Conservation (phyloP, 495 filamentous ascomycete genomes). For the Lasiosphaeriaceae sp. region DNA sequence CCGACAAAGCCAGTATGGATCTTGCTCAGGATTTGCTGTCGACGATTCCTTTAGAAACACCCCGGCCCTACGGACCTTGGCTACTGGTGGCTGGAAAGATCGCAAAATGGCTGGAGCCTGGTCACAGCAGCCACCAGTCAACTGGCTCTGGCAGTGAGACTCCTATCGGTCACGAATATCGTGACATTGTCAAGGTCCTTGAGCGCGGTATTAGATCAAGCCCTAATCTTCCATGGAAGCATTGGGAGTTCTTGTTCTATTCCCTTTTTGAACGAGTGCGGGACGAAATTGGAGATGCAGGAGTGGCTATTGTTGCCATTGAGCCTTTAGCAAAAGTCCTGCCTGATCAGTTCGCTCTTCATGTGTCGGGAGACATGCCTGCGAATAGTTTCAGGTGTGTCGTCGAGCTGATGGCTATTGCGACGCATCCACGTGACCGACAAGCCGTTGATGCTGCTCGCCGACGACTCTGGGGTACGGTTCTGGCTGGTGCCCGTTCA, state of each 20-base stretch:
- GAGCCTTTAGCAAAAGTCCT: constrained; percentile 65
- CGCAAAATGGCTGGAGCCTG: constrained; percentile 25
- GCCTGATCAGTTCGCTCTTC: constrained; percentile 22
- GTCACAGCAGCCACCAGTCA: constrained; percentile 30
- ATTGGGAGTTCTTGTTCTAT: constrained; percentile 61
- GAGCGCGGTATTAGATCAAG: constrained; percentile 55
- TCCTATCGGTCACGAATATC: constrained; percentile 56
- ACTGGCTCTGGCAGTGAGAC: constrained; percentile 30
- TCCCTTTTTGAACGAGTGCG: constrained; percentile 55
- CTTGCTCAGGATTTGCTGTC: constrained; percentile 40
- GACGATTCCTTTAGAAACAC: constrained; percentile 31
- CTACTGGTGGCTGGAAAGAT: constrained; percentile 34
- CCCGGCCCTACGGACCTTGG: constrained; percentile 40
- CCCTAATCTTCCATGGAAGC: constrained; percentile 38
- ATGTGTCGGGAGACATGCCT: not conserved
- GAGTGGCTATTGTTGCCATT: constrained; percentile 56
- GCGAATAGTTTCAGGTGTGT: constrained; percentile 28
- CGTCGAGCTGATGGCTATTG: constrained; percentile 32
- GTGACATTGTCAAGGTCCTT: constrained; percentile 64
- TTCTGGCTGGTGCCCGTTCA: constrained; percentile 36
- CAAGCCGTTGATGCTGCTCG: constrained; percentile 56
- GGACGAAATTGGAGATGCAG: constrained; percentile 62
- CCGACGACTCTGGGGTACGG: constrained; percentile 57
- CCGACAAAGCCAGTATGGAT: constrained; percentile 37
- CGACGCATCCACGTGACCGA: constrained; percentile 47